These are phyloP conservation scores for Ophiosphaerella korrae DNA, from an alignment of 2,329 filamentous ascomycete species.

Conservation along the genomic window DNA sequence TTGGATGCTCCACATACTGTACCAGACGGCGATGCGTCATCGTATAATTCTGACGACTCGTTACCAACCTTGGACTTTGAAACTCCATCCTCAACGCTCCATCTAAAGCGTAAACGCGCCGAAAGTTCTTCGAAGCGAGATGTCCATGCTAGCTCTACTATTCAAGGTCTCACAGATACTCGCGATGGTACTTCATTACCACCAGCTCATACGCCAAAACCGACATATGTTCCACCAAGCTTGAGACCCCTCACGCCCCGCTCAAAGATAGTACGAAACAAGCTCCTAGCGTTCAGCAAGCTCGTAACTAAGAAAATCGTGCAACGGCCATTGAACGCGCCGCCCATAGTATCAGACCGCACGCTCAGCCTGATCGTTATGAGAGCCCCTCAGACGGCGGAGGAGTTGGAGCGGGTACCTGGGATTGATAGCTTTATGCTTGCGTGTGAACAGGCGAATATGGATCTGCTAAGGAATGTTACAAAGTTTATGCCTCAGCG, in stretches of 20 bases:
- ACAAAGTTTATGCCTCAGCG: constrained; percentile 21
- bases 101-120: constrained; percentile 34
- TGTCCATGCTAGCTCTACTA: not conserved
- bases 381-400: constrained; percentile 22
- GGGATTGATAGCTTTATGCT: constrained; percentile 27
- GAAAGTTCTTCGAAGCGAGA: constrained; percentile 16
- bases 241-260: constrained; percentile 8
- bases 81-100: constrained; percentile 10
- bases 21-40: not conserved
- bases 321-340: constrained; percentile 1
- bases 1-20: constrained; percentile 9
- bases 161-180: not conserved
- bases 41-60: constrained; percentile 13
- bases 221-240: not conserved
- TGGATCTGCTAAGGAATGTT: constrained; percentile 34
- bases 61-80: constrained; percentile 26
- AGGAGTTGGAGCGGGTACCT: constrained; percentile 31
- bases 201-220: not conserved
- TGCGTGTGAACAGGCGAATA: constrained; percentile 24
- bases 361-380: constrained; percentile 30
- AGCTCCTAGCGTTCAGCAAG: constrained; percentile 38
- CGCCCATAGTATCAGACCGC: constrained; percentile 23
- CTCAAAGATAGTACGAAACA: constrained; percentile 29
- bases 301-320: constrained; percentile 23
- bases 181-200: not conserved